phyloP scores from a whole-genome alignment of 2,329 filamentous ascomycete species.

The Hymenoscyphus scutula region DNA sequence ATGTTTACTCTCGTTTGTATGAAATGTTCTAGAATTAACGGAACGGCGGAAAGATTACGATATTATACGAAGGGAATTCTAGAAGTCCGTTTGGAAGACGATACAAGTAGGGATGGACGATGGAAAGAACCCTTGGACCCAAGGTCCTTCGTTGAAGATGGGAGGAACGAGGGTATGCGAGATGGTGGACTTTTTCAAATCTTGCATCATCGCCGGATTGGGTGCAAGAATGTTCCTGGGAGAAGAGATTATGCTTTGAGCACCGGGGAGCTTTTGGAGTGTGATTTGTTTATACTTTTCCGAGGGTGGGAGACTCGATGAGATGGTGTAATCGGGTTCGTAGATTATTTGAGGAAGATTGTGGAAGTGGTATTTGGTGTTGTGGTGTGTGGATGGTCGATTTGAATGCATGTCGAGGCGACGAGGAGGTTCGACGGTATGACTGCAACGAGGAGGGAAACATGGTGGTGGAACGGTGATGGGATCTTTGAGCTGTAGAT shows the following conservation, averaged over 20 bases:
- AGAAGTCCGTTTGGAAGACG: no score
- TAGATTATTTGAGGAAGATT: not conserved
- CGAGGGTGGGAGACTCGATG: not conserved
- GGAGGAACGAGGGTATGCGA: not conserved
- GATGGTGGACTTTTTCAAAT: not conserved
- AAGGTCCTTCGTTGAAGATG: no score
- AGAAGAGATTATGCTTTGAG: not conserved
- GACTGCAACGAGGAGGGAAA: not conserved
- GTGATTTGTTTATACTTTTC: not conserved
- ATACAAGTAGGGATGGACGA: not conserved
- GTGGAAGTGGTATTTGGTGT: not conserved
- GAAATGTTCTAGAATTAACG: no score
- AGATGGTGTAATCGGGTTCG: not conserved
- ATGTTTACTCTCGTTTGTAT: no score
- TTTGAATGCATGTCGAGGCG: not conserved
- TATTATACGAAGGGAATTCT: no score
- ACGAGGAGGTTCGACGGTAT: not conserved
- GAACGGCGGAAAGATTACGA: no score
- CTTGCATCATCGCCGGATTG: not conserved
- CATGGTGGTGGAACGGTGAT: not conserved
- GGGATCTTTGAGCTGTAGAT: no score
- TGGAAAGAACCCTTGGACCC: not conserved
- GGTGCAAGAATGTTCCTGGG: not conserved
- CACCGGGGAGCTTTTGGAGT: not conserved
- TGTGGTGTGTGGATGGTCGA: not conserved